Conservation (phyloP, 805 yeast species). For the Isabelozyma heimii region DNA sequence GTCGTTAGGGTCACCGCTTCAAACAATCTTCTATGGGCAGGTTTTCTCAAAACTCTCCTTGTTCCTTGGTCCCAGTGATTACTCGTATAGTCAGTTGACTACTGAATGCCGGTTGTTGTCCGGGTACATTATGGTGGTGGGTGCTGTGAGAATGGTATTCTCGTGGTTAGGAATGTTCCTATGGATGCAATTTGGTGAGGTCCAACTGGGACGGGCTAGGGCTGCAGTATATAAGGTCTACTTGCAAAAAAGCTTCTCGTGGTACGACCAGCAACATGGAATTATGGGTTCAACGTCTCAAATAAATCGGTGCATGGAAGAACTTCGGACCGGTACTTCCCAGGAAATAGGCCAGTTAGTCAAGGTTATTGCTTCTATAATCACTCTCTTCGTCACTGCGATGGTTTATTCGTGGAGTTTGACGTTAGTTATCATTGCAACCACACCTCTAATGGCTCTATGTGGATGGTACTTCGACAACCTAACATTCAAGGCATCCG, state of each 20-base stretch:
- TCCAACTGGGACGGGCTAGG: conserved; percentile 61
- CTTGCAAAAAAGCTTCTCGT: conserved; percentile 45
- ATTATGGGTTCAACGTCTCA: conserved; percentile 65
- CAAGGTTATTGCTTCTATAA: conserved; percentile 51
- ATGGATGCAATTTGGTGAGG: conserved; percentile 75
- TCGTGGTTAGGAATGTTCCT: conserved; percentile 53
- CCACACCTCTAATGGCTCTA: conserved; percentile 63
- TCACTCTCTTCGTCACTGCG: conserved; percentile 60
- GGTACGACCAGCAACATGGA: conserved; percentile 58
- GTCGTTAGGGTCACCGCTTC: conserved; percentile 59
- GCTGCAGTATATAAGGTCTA: conserved; percentile 40
- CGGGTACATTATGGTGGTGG: conserved; percentile 31
- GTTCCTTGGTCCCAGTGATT: conserved; percentile 25
- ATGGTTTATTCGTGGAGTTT: conserved; percentile 82
- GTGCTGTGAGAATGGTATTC: conserved; percentile 26
- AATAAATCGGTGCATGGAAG: conserved; percentile 71
- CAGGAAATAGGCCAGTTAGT: conserved; percentile 60
- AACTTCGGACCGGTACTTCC: conserved; percentile 62
- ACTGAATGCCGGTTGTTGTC: conserved; percentile 22
- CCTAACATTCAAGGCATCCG: conserved; percentile 48
- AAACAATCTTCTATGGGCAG: conserved; percentile 64
- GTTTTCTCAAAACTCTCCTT: conserved; percentile 44
- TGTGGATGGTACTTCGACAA: conserved; percentile 51
- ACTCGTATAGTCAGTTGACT: conserved; percentile 22
- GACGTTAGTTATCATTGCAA: conserved; percentile 72